phyloP scores from a whole-genome alignment of 352 stramenopile genomes.

The Pythium volutum region DNA sequence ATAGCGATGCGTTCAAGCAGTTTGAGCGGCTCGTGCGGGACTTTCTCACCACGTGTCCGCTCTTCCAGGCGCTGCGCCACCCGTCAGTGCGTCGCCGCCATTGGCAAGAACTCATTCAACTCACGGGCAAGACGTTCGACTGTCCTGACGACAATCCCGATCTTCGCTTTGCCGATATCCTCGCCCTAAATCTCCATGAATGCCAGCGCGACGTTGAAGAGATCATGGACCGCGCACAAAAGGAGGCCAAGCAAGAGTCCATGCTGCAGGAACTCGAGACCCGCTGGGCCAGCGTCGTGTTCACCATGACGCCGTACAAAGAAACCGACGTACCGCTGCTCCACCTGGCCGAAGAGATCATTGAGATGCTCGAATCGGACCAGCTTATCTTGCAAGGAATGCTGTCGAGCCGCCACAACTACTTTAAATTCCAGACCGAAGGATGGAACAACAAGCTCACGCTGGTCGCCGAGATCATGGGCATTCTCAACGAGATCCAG shows the following conservation, averaged over 20 bases:
- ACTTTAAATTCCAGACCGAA: constrained; percentile 60
- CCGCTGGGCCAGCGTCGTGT: constrained; percentile 67
- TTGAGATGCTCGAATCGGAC: constrained; percentile 94
- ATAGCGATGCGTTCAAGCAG: constrained; percentile 90
- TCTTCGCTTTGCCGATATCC: constrained; percentile 76
- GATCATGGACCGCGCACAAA: constrained; percentile 88
- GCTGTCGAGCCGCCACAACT: constrained; percentile 72
- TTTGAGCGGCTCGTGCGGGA: constrained; percentile 74
- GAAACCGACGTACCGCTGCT: constrained; percentile 82
- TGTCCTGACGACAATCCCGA: constrained; percentile 64
- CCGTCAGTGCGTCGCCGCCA: constrained; percentile 71
- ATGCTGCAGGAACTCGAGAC: constrained; percentile 76
- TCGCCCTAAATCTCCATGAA: constrained; percentile 80
- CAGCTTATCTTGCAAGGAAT: constrained; percentile 94
- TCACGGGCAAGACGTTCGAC: constrained; percentile 56
- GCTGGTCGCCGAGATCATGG: constrained; percentile 84
- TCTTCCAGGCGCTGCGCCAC: constrained; percentile 77
- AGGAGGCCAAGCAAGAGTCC: constrained; percentile 90
- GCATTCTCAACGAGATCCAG: constrained; percentile 92
- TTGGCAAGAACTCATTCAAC: constrained; percentile 63
- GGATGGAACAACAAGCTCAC: constrained; percentile 51
- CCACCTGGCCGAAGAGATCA: constrained; percentile 90
- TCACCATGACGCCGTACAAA: constrained; percentile 88
- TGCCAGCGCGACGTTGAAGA: constrained; percentile 86
- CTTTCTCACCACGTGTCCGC: constrained; percentile 71